Evolutionary conservation across 1,284 basidiomycete species (phyloP).

Genomic region (Austroboletus novae-zelandiae): DNA sequence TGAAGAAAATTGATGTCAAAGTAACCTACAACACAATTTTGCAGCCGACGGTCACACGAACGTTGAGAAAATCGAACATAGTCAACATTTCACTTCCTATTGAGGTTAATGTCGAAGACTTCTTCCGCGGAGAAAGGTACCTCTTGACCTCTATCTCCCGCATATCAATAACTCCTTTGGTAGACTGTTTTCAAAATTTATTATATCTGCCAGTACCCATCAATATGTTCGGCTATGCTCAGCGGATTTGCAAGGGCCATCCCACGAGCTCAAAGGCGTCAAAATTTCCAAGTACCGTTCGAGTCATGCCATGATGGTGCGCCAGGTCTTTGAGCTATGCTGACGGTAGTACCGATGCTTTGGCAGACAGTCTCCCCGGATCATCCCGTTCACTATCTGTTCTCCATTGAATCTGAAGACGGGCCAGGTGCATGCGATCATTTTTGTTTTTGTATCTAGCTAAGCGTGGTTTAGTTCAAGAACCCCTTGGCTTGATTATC

Average conservation of each 20-base stretch:
- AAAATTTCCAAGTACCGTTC: constrained; percentile 48
- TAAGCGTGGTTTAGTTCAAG: constrained; percentile 45
- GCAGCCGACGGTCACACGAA: constrained; percentile 53
- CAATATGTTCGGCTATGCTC: constrained; percentile 69
- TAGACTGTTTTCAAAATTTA: constrained; percentile 79
- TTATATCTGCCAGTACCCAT: constrained; percentile 68
- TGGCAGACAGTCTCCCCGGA: constrained; percentile 64
- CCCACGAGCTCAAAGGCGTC: constrained; percentile 44
- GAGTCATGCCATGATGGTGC: constrained; percentile 42
- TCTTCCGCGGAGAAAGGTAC: constrained; percentile 72
- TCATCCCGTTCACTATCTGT: constrained; percentile 70
- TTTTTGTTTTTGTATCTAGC: not conserved
- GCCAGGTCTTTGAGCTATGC: constrained; percentile 10
- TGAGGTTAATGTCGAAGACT: constrained; percentile 83
- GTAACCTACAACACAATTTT: constrained; percentile 60
- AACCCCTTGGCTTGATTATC: constrained; percentile 60
- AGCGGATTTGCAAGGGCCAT: constrained; percentile 49
- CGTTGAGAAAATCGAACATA: constrained; percentile 48
- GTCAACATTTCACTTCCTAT: constrained; percentile 71
- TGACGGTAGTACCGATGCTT: constrained; percentile 1
- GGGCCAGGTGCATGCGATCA: constrained; percentile 49
- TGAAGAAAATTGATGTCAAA: constrained; percentile 59
- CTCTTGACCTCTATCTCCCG: not conserved
- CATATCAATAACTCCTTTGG: constrained; percentile 7
- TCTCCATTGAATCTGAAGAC: constrained; percentile 59